phyloP scores from a whole-genome alignment of 306 rosid genomes.

The Oxytropis ochrocephala region DNA sequence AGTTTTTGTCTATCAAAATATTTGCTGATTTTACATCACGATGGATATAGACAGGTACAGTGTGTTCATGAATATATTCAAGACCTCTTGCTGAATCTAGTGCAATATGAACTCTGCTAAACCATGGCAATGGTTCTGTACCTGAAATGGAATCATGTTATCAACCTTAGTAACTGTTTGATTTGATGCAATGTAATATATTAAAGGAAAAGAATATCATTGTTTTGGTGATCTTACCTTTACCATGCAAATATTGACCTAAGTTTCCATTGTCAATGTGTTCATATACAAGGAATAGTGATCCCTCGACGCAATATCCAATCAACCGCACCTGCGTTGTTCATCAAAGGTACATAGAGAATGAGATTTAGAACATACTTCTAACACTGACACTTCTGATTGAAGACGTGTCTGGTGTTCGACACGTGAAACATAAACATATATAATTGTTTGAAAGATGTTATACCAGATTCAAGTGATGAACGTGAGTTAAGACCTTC shows the following conservation, averaged over 20 bases:
- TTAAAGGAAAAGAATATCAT: background rate
- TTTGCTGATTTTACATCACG: slow-evolving; percentile 89
- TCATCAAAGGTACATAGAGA: background rate
- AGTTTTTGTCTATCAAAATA: slow-evolving; percentile 68
- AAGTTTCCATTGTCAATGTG: slow-evolving; percentile 47
- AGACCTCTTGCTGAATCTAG: slow-evolving; percentile 92
- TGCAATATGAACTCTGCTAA: slow-evolving; percentile 72
- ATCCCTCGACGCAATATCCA: slow-evolving; percentile 79
- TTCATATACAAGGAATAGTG: slow-evolving; percentile 78
- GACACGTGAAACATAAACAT: background rate
- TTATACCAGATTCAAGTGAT: slow-evolving; percentile 85
- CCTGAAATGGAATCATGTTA: slow-evolving; percentile 38
- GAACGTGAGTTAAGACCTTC: slow-evolving; percentile 82
- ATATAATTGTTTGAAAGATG: slow-evolving; percentile 2
- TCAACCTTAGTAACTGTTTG: background rate
- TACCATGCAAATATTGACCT: slow-evolving; percentile 70
- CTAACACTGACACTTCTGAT: too few species aligned
- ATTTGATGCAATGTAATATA: background rate
- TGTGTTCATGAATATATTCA: slow-evolving; percentile 86
- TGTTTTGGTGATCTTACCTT: slow-evolving; percentile 41
- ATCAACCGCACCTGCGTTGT: slow-evolving; percentile 75
- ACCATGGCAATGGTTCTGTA: slow-evolving; percentile 63
- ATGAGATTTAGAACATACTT: background rate
- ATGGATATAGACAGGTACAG: slow-evolving; percentile 90
- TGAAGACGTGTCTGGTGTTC: too few species aligned